These are phyloP conservation scores for Coelastrella sp. DNA, from an alignment of 139 green algal genomes.

Conservation along the genomic window DNA sequence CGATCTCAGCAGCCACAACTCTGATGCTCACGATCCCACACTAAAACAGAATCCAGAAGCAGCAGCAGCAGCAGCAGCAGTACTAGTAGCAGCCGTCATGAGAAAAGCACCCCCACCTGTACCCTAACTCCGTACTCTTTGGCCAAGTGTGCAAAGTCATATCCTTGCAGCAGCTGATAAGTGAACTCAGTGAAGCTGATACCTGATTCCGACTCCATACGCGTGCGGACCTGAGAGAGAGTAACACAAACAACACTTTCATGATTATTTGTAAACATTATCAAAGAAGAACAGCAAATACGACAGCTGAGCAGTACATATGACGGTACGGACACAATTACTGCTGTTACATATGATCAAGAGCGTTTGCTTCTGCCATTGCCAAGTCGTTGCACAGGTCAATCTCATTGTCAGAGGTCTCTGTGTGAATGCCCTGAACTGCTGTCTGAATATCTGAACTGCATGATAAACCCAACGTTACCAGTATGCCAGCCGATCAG, in stretches of 20 bases:
- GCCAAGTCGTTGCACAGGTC: too few relatives aligned
- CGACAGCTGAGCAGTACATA: too few relatives aligned
- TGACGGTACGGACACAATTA: too few relatives aligned
- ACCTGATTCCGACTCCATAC: slow-evolving; percentile 88
- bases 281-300: neutral
- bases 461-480: neutral
- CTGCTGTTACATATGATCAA: too few relatives aligned
- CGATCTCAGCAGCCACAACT: slow-evolving; percentile 93
- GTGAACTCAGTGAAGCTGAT: slow-evolving; percentile 97
- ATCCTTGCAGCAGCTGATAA: slow-evolving; percentile 98
- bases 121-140: slow-evolving; percentile 83
- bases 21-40: too few relatives aligned
- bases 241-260: neutral
- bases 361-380: too few relatives aligned
- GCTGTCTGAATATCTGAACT: too few relatives aligned
- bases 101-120: too few relatives aligned
- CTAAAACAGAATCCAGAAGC: too few relatives aligned
- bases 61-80: neutral
- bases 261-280: neutral
- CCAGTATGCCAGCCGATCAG: neutral
- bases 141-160: slow-evolving; percentile 97
- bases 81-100: neutral
- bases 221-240: slow-evolving; percentile 70
- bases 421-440: too few relatives aligned
- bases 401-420: too few relatives aligned